Evolutionary conservation across 2,329 filamentous ascomycete genomes (phyloP).

Genomic region (Fusarium sp.): DNA sequence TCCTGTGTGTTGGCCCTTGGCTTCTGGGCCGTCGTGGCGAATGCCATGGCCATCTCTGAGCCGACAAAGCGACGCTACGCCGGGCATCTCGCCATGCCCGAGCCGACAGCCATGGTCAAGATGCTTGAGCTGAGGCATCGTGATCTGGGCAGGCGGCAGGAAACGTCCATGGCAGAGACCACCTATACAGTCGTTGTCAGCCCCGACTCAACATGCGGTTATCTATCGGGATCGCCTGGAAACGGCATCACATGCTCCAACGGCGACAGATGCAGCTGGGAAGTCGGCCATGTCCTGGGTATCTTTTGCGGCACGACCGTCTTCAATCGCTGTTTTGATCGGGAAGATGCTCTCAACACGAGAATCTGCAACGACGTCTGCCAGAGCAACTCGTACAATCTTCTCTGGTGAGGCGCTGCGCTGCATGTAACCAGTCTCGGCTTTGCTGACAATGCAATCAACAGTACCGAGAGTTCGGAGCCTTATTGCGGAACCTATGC

Average conservation of each 20-base stretch:
- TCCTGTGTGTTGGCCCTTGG: not conserved
- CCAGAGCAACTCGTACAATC: constrained; percentile 26
- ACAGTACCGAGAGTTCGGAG: constrained; percentile 16
- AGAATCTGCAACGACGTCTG: constrained; percentile 27
- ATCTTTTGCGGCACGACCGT: constrained; percentile 14
- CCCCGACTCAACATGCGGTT: constrained; percentile 28
- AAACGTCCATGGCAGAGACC: not conserved
- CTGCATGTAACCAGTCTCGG: accelerated
- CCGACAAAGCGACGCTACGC: constrained; percentile 12
- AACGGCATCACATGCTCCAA: constrained; percentile 29
- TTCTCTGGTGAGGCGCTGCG: constrained; percentile 13
- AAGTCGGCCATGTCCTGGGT: not conserved
- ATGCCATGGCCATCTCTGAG: constrained; percentile 19
- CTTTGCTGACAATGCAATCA: accelerated
- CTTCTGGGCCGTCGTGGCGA: not conserved
- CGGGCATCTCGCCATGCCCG: constrained; percentile 11
- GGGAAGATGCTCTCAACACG: not conserved
- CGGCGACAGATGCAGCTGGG: constrained; percentile 15
- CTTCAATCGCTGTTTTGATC: constrained; percentile 2
- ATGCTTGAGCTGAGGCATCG: constrained; percentile 12
- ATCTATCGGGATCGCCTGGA: constrained; percentile 25
- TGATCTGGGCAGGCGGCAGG: constrained; percentile 12
- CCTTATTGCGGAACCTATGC: constrained; percentile 29
- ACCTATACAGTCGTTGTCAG: constrained; percentile 18
- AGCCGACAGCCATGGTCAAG: constrained; percentile 8